A percentile compares a stretch with the other conserved stretches of the same genome.
Conservation (phyloP, 352 stramenopile genomes). For the Phytophthora chlamydospora region DNA sequence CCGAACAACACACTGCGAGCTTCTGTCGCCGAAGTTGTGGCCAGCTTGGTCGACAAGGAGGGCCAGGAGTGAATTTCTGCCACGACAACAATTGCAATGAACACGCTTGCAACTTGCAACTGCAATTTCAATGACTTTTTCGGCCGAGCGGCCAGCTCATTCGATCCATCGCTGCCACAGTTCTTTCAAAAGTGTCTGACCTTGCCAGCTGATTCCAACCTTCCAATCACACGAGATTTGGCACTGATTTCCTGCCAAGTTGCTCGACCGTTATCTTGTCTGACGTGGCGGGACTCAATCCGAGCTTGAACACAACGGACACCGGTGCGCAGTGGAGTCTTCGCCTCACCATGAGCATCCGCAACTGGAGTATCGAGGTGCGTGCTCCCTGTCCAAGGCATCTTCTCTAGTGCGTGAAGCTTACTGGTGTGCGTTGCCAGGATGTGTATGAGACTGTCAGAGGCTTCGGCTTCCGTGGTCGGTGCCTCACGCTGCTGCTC, state of each 20-base stretch:
- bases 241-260: conserved; percentile 9
- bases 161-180: too few relatives aligned
- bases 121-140: too few relatives aligned
- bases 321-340: conserved; percentile 9
- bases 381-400: not conserved
- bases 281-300: conserved; percentile 5
- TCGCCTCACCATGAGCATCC: conserved; percentile 23
- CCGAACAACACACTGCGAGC: conserved; percentile 33
- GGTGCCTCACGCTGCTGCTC: conserved; percentile 32
- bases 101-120: too few relatives aligned
- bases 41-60: conserved; percentile 11
- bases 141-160: too few relatives aligned
- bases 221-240: not conserved
- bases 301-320: conserved; percentile 6
- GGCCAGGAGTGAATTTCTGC: too few relatives aligned
- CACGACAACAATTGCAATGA: too few relatives aligned
- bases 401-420: not conserved
- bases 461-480: conserved; percentile 35
- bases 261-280: not conserved
- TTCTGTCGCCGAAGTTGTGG: conserved; percentile 27
- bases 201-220: conserved; percentile 5
- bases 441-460: conserved; percentile 31
- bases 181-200: not conserved
- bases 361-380: conserved; percentile 28
- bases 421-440: conserved; percentile 11